Conservation (phyloP, 148 eudicot species). For the Talinum fruticosum region DNA sequence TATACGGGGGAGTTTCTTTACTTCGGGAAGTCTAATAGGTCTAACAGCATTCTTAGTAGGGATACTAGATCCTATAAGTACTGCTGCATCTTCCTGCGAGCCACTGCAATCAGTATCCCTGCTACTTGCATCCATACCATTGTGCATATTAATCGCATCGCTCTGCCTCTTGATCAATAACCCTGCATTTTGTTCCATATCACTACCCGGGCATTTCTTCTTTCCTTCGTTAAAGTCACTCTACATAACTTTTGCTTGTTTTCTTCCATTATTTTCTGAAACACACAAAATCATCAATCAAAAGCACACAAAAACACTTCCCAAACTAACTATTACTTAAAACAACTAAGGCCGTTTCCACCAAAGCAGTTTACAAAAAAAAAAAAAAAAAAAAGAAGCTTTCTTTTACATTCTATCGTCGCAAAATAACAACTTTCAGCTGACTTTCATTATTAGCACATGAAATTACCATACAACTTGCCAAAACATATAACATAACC, state of each 20-base stretch:
- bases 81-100: constrained; percentile 75
- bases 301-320: neutral
- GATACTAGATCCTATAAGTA: constrained; percentile 81
- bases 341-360: neutral
- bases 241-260: constrained; percentile 57
- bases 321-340: neutral
- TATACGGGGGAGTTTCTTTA: constrained; percentile 81
- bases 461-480: too few species aligned
- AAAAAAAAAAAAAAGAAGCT: neutral
- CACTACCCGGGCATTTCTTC: constrained; percentile 37
- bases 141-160: constrained; percentile 82
- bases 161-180: constrained; percentile 67
- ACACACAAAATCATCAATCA: constrained; percentile 19
- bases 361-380: neutral
- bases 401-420: neutral
- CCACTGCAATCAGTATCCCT: constrained; percentile 57
- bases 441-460: neutral
- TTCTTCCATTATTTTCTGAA: constrained; percentile 74
- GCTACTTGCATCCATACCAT: constrained; percentile 46
- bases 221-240: constrained; percentile 56
- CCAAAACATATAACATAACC: neutral
- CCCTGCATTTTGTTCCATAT: constrained; percentile 36
- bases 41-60: constrained; percentile 77
- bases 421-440: neutral
- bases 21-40: constrained; percentile 79